Base-by-base conservation (phyloP, 441 rosid species). In the Melastoma candidum region DNA sequence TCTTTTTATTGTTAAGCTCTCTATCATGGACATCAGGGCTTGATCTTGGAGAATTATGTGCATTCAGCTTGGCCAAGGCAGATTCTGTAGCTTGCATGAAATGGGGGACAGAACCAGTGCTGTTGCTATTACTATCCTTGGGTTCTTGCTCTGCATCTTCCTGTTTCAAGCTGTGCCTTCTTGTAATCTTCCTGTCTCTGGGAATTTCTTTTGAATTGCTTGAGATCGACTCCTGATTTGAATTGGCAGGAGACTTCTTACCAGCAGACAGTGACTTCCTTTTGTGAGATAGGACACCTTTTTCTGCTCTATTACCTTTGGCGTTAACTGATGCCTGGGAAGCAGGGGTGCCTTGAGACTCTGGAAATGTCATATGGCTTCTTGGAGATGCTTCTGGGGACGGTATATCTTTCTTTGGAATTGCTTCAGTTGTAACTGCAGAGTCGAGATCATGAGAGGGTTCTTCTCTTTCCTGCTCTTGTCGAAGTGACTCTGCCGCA, bases 61-160 rank as follows among this genome's bases (percentile, higher is more conserved):
- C 82, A 55, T 77, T 73, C 56, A 89, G 44, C 80, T 93, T 89
- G 26, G 95, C 95, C 75, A 71, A 82, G n/a, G 95, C 99, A 41
- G 99, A 93, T 74, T 89, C 76, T 11, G 99, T 89, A 52, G 78
- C 96, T 74, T 82, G 96, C 99, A 93, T 93, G 84, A 93, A 93
- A 54, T 67, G 90, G 14, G 98, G 98, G 55, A 89, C 48, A 57
- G 95, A 75, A 68, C 63, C 77, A 68, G 78, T 82, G 65, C 81
- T 80, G 61, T 75, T 76, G 54, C 36, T 29, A 29, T 29, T 29
- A 29, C 84, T 74, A 54, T 83, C 93, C 68, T 85, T 75, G 51
- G 87, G 77, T 63, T 86, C 97, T 75, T 79, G 84, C 48, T 79
- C 92, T 64, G 47, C 54, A 48, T 60, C 66, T 41, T 73, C 85